A percentile compares a stretch with the other conserved stretches of the same genome.
These are phyloP conservation scores for Hypoxylon rubiginosum DNA, from an alignment of 2,329 filamentous ascomycete species.

Conservation along the genomic window DNA sequence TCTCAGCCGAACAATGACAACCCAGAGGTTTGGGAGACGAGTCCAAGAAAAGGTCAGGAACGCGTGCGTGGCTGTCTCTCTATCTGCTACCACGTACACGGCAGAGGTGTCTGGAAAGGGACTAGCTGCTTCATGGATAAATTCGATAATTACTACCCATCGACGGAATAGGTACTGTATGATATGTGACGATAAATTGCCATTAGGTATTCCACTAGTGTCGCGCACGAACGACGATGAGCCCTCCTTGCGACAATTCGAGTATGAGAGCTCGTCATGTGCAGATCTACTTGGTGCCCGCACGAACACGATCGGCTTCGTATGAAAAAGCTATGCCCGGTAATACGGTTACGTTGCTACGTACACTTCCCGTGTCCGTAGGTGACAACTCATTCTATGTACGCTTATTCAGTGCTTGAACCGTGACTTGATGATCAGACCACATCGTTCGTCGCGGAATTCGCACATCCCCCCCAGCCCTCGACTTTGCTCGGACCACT, in stretches of 20 bases:
- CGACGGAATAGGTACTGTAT: conserved; percentile 22
- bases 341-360: conserved; percentile 8
- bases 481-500: conserved; percentile 28
- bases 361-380: conserved; percentile 20
- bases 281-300: conserved; percentile 18
- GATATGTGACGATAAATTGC: conserved; percentile 19
- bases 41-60: conserved; percentile 11
- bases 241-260: conserved; percentile 34
- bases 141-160: conserved; percentile 25
- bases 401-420: conserved; percentile 16
- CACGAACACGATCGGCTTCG: conserved; percentile 9
- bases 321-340: not conserved
- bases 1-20: conserved; percentile 22
- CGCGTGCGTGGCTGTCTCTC: conserved; percentile 11
- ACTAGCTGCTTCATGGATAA: conserved; percentile 40
- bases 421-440: conserved; percentile 35
- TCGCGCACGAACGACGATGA: conserved; percentile 34
- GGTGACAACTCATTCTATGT: conserved; percentile 15
- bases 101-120: conserved; percentile 28
- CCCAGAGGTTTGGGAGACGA: conserved; percentile 17
- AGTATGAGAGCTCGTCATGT: conserved; percentile 35
- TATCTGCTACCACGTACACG: conserved; percentile 30
- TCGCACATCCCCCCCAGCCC: conserved; percentile 11
- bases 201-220: conserved; percentile 18
- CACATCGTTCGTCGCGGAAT: conserved; percentile 39